Evolutionary conservation across 495 filamentous ascomycete genomes (phyloP).

Genomic region (Aspergillus wentii): DNA sequence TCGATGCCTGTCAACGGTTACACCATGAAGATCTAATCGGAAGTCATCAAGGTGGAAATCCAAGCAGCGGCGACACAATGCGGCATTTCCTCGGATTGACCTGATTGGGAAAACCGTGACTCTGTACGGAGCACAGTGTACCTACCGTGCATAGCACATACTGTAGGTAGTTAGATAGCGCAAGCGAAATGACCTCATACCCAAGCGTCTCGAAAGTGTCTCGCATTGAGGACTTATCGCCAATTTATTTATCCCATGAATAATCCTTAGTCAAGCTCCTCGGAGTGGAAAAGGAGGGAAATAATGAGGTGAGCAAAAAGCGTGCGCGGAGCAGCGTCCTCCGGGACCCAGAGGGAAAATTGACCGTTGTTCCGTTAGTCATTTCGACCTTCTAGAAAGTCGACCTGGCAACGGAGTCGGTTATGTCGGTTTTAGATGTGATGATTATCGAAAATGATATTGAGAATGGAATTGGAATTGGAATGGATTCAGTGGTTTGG

Average conservation of each 20-base stretch:
- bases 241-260: background rate
- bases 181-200: no score
- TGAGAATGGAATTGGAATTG: background rate
- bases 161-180: no score
- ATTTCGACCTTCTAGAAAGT: background rate
- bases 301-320: no score
- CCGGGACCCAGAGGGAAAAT: constrained; percentile 1
- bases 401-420: background rate
- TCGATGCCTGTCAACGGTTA: no score
- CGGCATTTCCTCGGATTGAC: background rate
- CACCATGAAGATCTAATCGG: no score
- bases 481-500: background rate
- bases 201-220: no score
- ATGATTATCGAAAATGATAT: background rate
- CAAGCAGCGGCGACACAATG: no score
- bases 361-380: no score
- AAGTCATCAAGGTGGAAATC: no score
- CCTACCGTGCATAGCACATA: background rate
- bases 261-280: background rate
- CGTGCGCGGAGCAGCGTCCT: constrained; percentile 2
- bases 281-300: no score
- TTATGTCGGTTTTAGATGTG: background rate
- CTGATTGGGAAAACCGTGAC: background rate
- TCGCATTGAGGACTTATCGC: background rate
- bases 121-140: background rate